These are phyloP conservation scores for Leccinum disarticulatum DNA, from an alignment of 768 basidiomycete genomes.

Conservation along the genomic window DNA sequence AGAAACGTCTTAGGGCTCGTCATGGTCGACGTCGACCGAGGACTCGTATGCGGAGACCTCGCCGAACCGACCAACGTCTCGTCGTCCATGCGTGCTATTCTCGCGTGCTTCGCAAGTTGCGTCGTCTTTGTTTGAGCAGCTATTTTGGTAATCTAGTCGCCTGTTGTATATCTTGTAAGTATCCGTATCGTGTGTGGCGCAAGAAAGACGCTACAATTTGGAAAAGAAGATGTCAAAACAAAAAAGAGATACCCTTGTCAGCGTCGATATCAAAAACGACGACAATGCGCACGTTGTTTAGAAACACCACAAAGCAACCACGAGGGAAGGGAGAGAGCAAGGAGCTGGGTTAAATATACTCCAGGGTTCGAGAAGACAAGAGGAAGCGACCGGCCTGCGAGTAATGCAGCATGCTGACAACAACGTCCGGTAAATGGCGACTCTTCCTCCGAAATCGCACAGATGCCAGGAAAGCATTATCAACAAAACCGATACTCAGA, in stretches of 20 bases:
- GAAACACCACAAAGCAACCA: slow-evolving; percentile 11
- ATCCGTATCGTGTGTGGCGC: background rate
- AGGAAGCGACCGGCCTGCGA: background rate
- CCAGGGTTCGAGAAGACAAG: slow-evolving; percentile 12
- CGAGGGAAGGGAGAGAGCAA: slow-evolving; percentile 7
- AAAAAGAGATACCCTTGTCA: background rate
- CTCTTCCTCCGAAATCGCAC: no score
- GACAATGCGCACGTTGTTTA: background rate
- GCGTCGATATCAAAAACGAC: slow-evolving; percentile 11
- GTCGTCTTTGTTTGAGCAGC: background rate
- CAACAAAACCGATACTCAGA: no score
- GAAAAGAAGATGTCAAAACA: background rate
- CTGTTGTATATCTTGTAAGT: background rate
- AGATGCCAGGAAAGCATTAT: no score
- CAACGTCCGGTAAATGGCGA: no score
- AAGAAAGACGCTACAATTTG: background rate
- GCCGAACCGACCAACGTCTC: slow-evolving; percentile 25
- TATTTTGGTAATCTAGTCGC: slow-evolving; percentile 1
- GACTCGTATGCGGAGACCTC: slow-evolving; percentile 21
- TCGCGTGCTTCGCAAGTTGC: background rate
- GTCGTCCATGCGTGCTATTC: slow-evolving; percentile 21
- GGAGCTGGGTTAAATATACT: slow-evolving; percentile 13
- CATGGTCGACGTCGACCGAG: slow-evolving; percentile 19
- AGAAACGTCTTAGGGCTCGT: slow-evolving; percentile 13
- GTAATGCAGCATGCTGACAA: background rate